phyloP scores from a whole-genome alignment of 805 yeast species.

The Metschnikowia continentalis region DNA sequence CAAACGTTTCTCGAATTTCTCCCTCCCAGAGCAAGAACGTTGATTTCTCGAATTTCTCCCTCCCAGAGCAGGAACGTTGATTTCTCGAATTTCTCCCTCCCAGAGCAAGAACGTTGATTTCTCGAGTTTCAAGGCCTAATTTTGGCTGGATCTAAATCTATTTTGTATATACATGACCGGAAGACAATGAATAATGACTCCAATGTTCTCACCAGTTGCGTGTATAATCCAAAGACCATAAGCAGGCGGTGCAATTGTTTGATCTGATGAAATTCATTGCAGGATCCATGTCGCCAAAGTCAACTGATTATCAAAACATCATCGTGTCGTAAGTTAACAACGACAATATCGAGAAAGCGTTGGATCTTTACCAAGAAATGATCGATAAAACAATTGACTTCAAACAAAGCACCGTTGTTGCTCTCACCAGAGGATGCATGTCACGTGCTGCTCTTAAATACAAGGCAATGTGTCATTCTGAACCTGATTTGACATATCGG shows the following conservation, averaged over 20 bases:
- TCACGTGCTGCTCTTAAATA: conserved; percentile 42
- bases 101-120: conserved; percentile 12
- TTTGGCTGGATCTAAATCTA: background rate
- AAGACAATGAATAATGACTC: conserved; percentile 26
- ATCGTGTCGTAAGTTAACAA: conserved; percentile 60
- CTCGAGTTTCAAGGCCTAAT: conserved; percentile 6
- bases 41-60: too few species aligned
- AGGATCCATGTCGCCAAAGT: conserved; percentile 59
- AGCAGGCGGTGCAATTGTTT: conserved; percentile 69
- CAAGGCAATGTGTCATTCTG: conserved; percentile 37
- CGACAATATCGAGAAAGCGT: conserved; percentile 64
- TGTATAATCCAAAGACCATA: conserved; percentile 43
- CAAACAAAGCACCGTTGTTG: conserved; percentile 41
- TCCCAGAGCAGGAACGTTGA: too few species aligned
- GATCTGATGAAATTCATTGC: conserved; percentile 83
- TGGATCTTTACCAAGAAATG: conserved; percentile 77
- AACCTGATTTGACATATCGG: too few species aligned
- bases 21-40: too few species aligned
- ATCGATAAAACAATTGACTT: conserved; percentile 20
- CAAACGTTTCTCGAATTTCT: conserved; percentile 15
- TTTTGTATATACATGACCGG: background rate
- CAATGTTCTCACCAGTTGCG: conserved; percentile 58
- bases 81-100: too few species aligned
- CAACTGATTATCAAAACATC: conserved; percentile 65
- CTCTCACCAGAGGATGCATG: conserved; percentile 67